Evolutionary conservation across 2,329 filamentous ascomycete genomes (phyloP).

Genomic region (Ophiostoma pallidulum): DNA sequence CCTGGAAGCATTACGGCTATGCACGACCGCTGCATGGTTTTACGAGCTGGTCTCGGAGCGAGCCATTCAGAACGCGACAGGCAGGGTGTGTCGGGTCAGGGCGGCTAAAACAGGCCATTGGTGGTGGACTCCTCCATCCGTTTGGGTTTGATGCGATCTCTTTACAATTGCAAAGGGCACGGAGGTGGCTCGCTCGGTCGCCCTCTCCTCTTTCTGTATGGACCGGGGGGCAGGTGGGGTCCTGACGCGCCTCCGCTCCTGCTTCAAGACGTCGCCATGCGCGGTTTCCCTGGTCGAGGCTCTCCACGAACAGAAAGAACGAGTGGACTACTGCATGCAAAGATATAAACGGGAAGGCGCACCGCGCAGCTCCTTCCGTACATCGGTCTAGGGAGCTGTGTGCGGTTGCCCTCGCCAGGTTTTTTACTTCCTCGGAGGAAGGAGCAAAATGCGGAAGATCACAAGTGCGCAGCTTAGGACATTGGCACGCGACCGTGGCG

Average conservation of each 20-base stretch:
- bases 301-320: too few species aligned
- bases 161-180: background rate
- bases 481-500: too few species aligned
- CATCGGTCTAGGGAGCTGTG: too few species aligned
- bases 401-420: too few species aligned
- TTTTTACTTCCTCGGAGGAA: too few species aligned
- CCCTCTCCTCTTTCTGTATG: background rate
- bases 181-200: background rate
- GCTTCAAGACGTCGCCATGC: slow-evolving; percentile 6
- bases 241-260: slow-evolving; percentile 15
- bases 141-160: background rate
- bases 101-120: slow-evolving; percentile 11
- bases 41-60: background rate
- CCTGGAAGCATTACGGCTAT: too few species aligned
- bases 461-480: too few species aligned
- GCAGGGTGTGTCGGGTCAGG: slow-evolving; percentile 8
- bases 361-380: too few species aligned
- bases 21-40: too few species aligned
- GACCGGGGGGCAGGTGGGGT: slow-evolving; percentile 10
- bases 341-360: too few species aligned
- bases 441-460: too few species aligned
- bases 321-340: too few species aligned
- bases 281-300: slow-evolving; percentile 5
- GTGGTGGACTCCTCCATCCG: background rate
- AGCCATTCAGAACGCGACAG: slow-evolving; percentile 12